A percentile compares a stretch with the other conserved stretches of the same genome.
These are phyloP conservation scores for Colletotrichum graminicola DNA, from an alignment of 2,329 filamentous ascomycete genomes.

Conservation along the genomic window DNA sequence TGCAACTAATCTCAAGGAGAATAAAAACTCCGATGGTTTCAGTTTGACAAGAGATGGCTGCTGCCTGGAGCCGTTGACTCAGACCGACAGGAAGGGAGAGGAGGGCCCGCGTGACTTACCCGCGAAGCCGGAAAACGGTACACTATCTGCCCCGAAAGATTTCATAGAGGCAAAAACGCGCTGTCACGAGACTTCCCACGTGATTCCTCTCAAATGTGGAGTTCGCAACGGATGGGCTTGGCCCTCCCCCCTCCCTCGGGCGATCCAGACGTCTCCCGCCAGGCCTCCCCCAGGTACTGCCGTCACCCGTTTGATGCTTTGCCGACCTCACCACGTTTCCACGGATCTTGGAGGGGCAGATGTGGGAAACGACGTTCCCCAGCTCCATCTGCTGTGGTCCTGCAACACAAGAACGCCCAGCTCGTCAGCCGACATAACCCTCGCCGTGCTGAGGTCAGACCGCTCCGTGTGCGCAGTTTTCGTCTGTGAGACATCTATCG, in stretches of 20 bases:
- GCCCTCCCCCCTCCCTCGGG: conserved; percentile 9
- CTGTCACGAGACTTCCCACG: conserved; percentile 4
- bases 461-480: conserved; percentile 27
- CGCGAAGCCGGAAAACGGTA: neutral
- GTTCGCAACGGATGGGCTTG: neutral
- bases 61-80: conserved; percentile 33
- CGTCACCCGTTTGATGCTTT: conserved; percentile 12
- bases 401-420: conserved; percentile 3
- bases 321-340: conserved; percentile 6
- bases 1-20: neutral
- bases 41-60: neutral
- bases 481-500: conserved; percentile 29
- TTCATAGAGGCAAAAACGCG: neutral
- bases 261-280: conserved; percentile 32
- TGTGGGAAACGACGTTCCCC: neutral
- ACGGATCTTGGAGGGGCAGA: conserved; percentile 16
- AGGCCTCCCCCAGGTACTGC: conserved; percentile 31
- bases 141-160: neutral
- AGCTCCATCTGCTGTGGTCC: neutral
- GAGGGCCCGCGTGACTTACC: neutral
- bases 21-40: neutral
- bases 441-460: conserved; percentile 37
- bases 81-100: conserved; percentile 9
- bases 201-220: conserved; percentile 3
- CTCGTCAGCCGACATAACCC: conserved; percentile 28